These are phyloP conservation scores for Pseudopediastrum boryanum DNA, from an alignment of 139 green algal species.

Conservation along the genomic window DNA sequence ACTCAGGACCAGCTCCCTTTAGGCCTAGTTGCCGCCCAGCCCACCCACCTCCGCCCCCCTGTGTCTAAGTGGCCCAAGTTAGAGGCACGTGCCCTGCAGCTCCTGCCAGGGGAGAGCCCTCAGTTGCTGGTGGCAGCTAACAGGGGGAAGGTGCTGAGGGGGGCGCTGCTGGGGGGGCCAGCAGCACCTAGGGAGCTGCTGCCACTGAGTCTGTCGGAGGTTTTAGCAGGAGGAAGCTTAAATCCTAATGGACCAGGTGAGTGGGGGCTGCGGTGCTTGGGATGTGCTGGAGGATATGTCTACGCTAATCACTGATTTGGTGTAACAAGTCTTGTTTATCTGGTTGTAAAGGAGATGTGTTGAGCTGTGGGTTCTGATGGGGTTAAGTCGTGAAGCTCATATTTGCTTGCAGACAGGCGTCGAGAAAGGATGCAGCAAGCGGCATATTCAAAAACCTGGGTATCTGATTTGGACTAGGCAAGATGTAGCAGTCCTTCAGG, in stretches of 20 bases:
- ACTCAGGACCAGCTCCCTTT: conserved; percentile 33
- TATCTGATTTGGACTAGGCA: too few relatives aligned
- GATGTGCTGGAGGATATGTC: background rate
- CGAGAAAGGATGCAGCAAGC: too few relatives aligned
- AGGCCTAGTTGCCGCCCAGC: conserved; percentile 30
- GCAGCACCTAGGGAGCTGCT: conserved; percentile 53
- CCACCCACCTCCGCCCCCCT: background rate
- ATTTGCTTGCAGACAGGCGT: too few relatives aligned
- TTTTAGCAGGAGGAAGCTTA: background rate
- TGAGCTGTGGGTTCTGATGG: too few relatives aligned
- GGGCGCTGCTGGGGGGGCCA: conserved; percentile 41
- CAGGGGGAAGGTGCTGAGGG: conserved; percentile 45
- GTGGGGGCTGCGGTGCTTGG: background rate
- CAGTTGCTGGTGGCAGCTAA: conserved; percentile 49
- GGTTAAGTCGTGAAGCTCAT: too few relatives aligned
- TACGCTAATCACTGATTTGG: too few relatives aligned
- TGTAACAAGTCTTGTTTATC: too few relatives aligned
- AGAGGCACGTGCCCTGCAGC: background rate
- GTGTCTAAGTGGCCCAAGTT: background rate
- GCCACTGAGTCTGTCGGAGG: conserved; percentile 26
- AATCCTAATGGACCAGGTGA: background rate
- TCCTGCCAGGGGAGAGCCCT: conserved; percentile 27
- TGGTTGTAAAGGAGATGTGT: too few relatives aligned
- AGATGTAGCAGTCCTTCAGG: too few relatives aligned
- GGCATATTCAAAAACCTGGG: too few relatives aligned